Evolutionary conservation across 2,329 filamentous ascomycete species (phyloP).

Genomic region (Beauveria brongniartii): DNA sequence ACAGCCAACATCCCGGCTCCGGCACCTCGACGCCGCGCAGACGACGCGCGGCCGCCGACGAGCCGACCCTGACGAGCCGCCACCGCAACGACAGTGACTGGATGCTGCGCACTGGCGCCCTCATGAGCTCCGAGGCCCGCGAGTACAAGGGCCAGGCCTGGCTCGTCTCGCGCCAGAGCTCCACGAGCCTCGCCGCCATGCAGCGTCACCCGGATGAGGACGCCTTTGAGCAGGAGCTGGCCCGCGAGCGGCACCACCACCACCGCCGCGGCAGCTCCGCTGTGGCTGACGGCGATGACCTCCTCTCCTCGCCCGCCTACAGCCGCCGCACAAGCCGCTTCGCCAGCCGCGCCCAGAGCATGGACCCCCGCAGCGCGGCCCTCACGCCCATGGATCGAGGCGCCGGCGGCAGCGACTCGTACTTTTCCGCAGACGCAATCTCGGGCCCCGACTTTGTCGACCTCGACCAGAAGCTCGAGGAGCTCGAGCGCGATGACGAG

Average conservation of each 20-base stretch:
- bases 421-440: slow-evolving; percentile 32
- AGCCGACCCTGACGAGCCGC: slow-evolving; percentile 22
- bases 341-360: slow-evolving; percentile 29
- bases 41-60: slow-evolving; percentile 24
- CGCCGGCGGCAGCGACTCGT: slow-evolving; percentile 31
- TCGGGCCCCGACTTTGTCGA: slow-evolving; percentile 56
- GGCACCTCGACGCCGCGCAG: slow-evolving; percentile 28
- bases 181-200: slow-evolving; percentile 50
- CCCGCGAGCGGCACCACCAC: slow-evolving; percentile 36
- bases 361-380: slow-evolving; percentile 28
- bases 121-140: slow-evolving; percentile 53
- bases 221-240: slow-evolving; percentile 42
- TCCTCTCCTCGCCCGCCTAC: slow-evolving; percentile 21
- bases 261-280: slow-evolving; percentile 39
- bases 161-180: slow-evolving; percentile 58
- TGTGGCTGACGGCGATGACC: slow-evolving; percentile 28
- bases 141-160: slow-evolving; percentile 63
- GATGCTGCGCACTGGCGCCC: slow-evolving; percentile 54
- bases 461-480: slow-evolving; percentile 50
- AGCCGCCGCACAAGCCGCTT: slow-evolving; percentile 43
- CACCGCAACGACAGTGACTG: slow-evolving; percentile 51
- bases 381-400: slow-evolving; percentile 35
- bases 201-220: slow-evolving; percentile 42
- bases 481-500: slow-evolving; percentile 41
- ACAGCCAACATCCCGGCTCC: slow-evolving; percentile 14